phyloP scores from a whole-genome alignment of 306 rosid species.

The Rubus parviflorus region DNA sequence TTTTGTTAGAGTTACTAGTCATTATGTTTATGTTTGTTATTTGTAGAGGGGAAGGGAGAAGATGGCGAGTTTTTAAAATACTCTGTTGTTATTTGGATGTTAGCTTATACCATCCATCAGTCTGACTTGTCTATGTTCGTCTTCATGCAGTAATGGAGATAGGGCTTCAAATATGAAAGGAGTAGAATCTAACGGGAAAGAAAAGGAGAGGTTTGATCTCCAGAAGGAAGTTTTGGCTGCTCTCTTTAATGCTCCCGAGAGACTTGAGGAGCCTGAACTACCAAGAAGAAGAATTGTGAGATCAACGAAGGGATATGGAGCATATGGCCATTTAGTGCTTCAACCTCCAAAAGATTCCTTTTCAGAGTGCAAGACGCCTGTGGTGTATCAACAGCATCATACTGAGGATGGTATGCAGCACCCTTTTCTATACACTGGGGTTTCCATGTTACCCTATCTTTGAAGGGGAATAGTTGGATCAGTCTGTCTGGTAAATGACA shows the following conservation, averaged over 20 bases:
- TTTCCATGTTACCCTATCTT: constrained; percentile 6
- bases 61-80: neutral
- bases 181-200: constrained; percentile 29
- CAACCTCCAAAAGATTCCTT: constrained; percentile 49
- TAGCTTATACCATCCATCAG: neutral
- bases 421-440: constrained; percentile 13
- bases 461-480: neutral
- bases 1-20: constrained; percentile 19
- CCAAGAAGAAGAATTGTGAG: constrained; percentile 39
- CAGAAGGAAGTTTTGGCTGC: constrained; percentile 59
- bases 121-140: constrained; percentile 33
- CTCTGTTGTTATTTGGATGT: neutral
- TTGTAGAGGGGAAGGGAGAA: neutral
- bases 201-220: constrained; percentile 44
- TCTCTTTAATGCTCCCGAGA: constrained; percentile 50
- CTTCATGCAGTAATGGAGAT: constrained; percentile 35
- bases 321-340: constrained; percentile 41
- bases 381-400: constrained; percentile 32
- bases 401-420: constrained; percentile 48
- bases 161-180: constrained; percentile 29
- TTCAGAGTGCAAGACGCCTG: constrained; percentile 34
- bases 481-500: neutral
- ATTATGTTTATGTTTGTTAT: neutral
- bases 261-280: constrained; percentile 38
- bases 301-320: constrained; percentile 31